Evolutionary conservation across 176 grass and related monocot species (phyloP).

Genomic region (bread wheat (Triticum aestivum)): DNA sequence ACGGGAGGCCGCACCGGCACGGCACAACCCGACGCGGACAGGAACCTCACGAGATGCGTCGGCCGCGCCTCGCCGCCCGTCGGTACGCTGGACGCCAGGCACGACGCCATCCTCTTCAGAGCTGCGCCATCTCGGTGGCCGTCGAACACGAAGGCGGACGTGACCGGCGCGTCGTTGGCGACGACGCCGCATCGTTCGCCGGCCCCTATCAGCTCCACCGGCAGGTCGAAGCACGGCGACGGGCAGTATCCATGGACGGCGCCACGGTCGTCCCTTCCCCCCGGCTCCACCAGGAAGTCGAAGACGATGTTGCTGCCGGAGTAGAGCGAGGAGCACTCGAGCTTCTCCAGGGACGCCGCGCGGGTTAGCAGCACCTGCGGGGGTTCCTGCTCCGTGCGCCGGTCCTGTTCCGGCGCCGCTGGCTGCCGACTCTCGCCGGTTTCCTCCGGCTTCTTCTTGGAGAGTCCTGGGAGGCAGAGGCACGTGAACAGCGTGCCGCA

Average conservation of each 20-base stretch:
- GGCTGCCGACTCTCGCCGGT: neutral
- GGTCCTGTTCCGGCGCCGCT: neutral
- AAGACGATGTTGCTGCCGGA: constrained; percentile 47
- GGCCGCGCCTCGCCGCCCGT: neutral
- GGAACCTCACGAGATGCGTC: constrained; percentile 34
- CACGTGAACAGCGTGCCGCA: constrained; percentile 47
- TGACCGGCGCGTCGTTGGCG: constrained; percentile 10
- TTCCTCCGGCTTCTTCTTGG: constrained; percentile 42
- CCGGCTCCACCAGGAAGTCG: constrained; percentile 26
- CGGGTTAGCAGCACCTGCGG: neutral
- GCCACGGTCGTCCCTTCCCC: neutral
- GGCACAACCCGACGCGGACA: constrained; percentile 22
- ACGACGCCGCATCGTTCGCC: neutral
- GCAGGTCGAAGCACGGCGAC: constrained; percentile 56
- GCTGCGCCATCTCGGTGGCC: neutral
- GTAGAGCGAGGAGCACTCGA: constrained; percentile 33
- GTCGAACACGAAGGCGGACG: constrained; percentile 32
- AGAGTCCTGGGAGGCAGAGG: constrained; percentile 29
- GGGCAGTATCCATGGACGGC: constrained; percentile 33
- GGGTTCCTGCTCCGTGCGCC: neutral
- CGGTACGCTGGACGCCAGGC: constrained; percentile 10
- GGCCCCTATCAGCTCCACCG: constrained; percentile 38
- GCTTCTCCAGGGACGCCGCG: constrained; percentile 22
- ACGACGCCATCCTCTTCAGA: constrained; percentile 42
- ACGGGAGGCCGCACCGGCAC: neutral